These are phyloP conservation scores for Boletus subluridellus DNA, from an alignment of 1,284 basidiomycete species.

Conservation along the genomic window DNA sequence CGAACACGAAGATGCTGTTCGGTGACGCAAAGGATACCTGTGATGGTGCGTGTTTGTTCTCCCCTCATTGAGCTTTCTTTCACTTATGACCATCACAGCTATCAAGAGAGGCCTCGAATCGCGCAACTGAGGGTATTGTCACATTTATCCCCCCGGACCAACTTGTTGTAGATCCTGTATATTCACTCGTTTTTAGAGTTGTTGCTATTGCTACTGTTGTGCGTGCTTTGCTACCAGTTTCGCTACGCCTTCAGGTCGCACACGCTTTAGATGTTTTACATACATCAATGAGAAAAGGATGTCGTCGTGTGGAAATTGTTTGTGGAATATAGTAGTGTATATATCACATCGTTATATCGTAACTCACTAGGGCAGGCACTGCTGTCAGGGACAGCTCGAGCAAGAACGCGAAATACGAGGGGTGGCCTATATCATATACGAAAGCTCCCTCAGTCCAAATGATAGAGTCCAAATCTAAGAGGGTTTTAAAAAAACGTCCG, in stretches of 20 bases:
- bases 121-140: constrained; percentile 23
- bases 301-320: constrained; percentile 1
- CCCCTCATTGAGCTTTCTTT: constrained; percentile 1
- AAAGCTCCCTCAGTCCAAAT: constrained; percentile 21
- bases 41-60: constrained; percentile 54
- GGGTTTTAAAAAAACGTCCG: constrained; percentile 21
- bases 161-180: constrained; percentile 18
- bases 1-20: constrained; percentile 83
- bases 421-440: constrained; percentile 20
- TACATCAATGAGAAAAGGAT: not conserved
- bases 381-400: constrained; percentile 12
- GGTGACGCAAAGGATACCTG: constrained; percentile 85
- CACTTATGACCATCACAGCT: constrained; percentile 36
- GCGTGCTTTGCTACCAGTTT: not conserved
- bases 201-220: constrained; percentile 1
- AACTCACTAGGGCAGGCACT: constrained; percentile 13
- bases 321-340: constrained; percentile 28
- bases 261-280: not conserved
- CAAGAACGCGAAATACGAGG: constrained; percentile 16
- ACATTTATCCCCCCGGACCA: constrained; percentile 4
- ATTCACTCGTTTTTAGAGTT: constrained; percentile 21
- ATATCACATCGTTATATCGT: constrained; percentile 33
- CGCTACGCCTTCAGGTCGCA: not conserved
- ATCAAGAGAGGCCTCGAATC: constrained; percentile 56
- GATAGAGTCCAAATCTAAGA: constrained; percentile 31